Percentiles rank a stretch among this genome's conserved stretches.
These are phyloP conservation scores for Arxiozyma telluris DNA, from an alignment of 1,139 yeast species.

Conservation along the genomic window DNA sequence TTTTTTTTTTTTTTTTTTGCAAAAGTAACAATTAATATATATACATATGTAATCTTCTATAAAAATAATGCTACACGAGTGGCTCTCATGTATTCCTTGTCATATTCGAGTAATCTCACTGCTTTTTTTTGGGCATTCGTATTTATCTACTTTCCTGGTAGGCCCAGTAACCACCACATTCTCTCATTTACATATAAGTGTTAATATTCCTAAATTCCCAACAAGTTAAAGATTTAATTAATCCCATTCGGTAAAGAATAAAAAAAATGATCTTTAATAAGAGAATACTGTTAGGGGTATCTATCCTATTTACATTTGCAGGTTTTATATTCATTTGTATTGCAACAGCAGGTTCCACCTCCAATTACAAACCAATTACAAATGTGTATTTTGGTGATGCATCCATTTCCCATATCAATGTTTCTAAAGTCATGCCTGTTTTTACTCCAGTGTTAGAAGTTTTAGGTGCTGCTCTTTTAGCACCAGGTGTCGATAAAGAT, in stretches of 20 bases:
- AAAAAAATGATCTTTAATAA: slow-evolving; percentile 4
- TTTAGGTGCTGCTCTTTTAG: slow-evolving; percentile 22
- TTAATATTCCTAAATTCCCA: background rate
- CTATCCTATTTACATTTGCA: slow-evolving; percentile 18
- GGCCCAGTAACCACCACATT: background rate
- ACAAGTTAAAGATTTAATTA: background rate
- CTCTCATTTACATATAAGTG: background rate
- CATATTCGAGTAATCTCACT: too few relatives aligned
- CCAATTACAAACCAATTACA: slow-evolving; percentile 25
- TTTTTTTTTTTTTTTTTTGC: too few relatives aligned
- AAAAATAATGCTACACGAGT: too few relatives aligned
- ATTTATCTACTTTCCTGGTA: too few relatives aligned
- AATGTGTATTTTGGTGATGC: slow-evolving; percentile 29
- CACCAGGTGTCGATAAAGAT: slow-evolving; percentile 17
- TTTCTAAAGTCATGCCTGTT: slow-evolving; percentile 28
- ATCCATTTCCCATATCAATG: slow-evolving; percentile 27
- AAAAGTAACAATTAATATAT: too few relatives aligned
- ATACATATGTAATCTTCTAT: too few relatives aligned
- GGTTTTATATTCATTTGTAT: slow-evolving; percentile 17
- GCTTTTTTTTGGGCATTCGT: background rate
- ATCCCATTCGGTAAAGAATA: background rate
- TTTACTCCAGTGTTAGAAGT: slow-evolving; percentile 22
- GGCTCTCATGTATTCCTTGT: too few relatives aligned
- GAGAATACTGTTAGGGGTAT: slow-evolving; percentile 10
- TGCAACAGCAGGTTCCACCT: slow-evolving; percentile 27